Conservation (phyloP, 257 asterid genomes). For the Eucommia ulmoides region DNA sequence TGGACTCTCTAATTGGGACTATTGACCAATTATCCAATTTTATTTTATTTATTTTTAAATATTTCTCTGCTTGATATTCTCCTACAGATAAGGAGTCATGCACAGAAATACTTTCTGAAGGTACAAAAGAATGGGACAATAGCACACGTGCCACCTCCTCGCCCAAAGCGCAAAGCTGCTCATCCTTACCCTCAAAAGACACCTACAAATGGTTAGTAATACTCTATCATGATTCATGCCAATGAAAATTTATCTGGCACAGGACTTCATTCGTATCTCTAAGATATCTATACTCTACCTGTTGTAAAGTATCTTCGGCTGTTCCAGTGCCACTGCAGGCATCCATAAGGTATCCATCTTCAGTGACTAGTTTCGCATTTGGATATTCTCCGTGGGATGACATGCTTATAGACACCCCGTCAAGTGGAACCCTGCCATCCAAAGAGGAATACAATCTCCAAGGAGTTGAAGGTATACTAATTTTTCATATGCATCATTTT, state of each 20-base stretch:
- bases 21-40: no score
- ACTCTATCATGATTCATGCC: conserved; percentile 4
- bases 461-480: conserved; percentile 50
- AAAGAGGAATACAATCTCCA: conserved; percentile 49
- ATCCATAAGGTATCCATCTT: conserved; percentile 53
- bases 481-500: conserved; percentile 8
- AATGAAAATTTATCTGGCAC: background rate
- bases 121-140: conserved; percentile 88
- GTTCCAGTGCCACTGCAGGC: conserved; percentile 60
- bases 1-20: no score
- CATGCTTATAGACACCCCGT: conserved; percentile 27
- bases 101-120: conserved; percentile 89
- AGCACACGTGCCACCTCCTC: conserved; percentile 98
- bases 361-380: conserved; percentile 41
- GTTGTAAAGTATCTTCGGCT: conserved; percentile 15
- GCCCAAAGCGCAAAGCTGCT: conserved; percentile 96
- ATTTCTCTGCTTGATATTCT: conserved; percentile 3
- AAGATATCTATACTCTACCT: conserved; percentile 13
- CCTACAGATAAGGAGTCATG: conserved; percentile 89
- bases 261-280: conserved; percentile 1
- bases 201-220: conserved; percentile 69
- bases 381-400: conserved; percentile 72
- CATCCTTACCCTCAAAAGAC: conserved; percentile 99
- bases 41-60: background rate
- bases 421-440: conserved; percentile 39